A percentile compares a stretch with the other conserved stretches of the same genome.
Conservation (phyloP, 495 filamentous ascomycete species). For the Daldinia grandis region DNA sequence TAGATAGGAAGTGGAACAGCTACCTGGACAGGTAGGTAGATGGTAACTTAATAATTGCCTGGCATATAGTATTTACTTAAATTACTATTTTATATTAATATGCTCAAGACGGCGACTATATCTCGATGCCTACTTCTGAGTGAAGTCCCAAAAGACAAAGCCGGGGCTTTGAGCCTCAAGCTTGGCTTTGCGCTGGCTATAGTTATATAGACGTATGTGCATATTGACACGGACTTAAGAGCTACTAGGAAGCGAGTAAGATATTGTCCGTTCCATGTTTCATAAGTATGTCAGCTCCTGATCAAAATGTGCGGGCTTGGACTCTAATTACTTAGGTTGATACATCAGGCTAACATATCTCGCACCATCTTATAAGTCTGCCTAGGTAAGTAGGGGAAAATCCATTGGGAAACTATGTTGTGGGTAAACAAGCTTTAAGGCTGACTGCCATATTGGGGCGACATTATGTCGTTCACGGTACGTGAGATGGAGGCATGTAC, state of each 20-base stretch:
- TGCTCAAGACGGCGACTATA: neutral
- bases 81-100: neutral
- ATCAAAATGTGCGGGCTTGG: neutral
- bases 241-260: neutral
- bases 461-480: neutral
- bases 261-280: neutral
- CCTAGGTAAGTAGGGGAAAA: neutral
- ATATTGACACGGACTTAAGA: neutral
- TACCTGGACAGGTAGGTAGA: too few relatives aligned
- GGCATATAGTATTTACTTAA: neutral
- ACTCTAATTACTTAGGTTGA: neutral
- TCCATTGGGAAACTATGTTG: neutral
- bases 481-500: neutral
- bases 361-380: neutral
- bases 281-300: neutral
- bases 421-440: neutral
- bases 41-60: too few relatives aligned
- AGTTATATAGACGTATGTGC: neutral
- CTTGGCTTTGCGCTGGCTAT: constrained; percentile 7
- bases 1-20: too few relatives aligned
- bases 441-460: neutral
- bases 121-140: neutral
- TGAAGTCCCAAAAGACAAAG: neutral
- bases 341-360: neutral
- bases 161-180: constrained; percentile 11